A percentile compares a stretch with the other conserved stretches of the same genome.
These are phyloP conservation scores for Cinchona pubescens DNA, from an alignment of 257 asterid species.

Conservation along the genomic window DNA sequence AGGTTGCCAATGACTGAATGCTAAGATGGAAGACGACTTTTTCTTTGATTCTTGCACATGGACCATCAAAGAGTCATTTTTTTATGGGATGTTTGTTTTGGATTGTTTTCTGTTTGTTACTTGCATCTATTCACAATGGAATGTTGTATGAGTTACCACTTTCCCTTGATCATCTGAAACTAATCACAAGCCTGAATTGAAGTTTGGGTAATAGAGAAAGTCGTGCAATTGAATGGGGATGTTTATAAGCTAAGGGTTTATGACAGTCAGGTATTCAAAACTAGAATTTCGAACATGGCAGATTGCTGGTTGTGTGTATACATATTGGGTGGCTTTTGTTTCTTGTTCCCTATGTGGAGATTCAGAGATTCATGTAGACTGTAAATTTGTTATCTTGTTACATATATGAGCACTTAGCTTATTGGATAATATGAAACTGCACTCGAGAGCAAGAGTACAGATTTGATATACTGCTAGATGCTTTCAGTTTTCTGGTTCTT, in stretches of 20 bases:
- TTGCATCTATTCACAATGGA: neutral
- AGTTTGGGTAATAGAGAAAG: neutral
- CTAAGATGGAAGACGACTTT: neutral
- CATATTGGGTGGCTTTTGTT: neutral
- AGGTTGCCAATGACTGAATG: neutral
- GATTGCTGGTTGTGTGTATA: neutral
- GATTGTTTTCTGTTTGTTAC: constrained; percentile 1
- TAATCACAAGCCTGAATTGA: neutral
- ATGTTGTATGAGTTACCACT: neutral
- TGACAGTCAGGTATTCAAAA: no score
- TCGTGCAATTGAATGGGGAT: neutral
- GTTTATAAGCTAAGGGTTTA: neutral
- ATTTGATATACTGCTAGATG: neutral
- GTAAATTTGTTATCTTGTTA: neutral
- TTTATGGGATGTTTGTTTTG: neutral
- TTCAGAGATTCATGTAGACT: neutral
- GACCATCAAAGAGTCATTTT: neutral
- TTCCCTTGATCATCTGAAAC: neutral
- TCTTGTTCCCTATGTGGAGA: neutral
- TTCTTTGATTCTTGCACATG: neutral
- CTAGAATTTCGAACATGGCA: neutral
- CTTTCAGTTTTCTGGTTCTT: neutral
- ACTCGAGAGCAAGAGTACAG: neutral
- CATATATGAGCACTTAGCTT: neutral
- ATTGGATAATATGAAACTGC: neutral